Base-by-base conservation (phyloP, 805 yeast species). In the Saturnispora zaruensis region DNA sequence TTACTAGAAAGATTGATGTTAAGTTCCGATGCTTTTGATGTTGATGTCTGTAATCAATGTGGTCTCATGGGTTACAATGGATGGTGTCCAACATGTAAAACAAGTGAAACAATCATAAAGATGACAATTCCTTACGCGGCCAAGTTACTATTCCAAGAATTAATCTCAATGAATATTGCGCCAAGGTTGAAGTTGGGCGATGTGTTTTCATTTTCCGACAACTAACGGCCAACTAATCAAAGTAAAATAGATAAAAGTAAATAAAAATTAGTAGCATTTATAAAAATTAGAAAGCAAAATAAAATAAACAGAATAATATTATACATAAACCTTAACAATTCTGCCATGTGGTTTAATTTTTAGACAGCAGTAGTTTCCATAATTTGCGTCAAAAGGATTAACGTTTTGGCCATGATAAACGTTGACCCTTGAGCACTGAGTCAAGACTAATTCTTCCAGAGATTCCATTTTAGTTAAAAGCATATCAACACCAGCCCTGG, bases 51-150 rank as follows among this genome's bases (percentile, higher is more conserved):
- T 72, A 85, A 84, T 62, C 71, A 78, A 41, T 93, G 99, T 76
- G 99, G 99, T 14, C 77, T 93, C 56, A 87, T 93, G 96, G 98
- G 99, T 24, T 87, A 91, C 68, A 83, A 88, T 65, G 91, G 91
- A 38, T 93, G 98, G 98, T 93, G 99, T 72, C 84, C 95, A n/a
- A 78, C 93, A 14, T 93, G 99, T 75, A 85, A 85, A 71, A 82
- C 87, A 55, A 80, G 91, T 25, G 97, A 91, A 65, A 68, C 81
- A 51, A 82, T 91, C 46, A 82, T 88, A 55, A 86, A 84, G 63
- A 90, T 93, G 96, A 90, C 96, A 7, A 90, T 93, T 63, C 99
- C 99, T 5, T 93, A 93, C 62, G 99, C 99, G n/a, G 99, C 99
- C 45, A 93, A 93, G 69, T 73, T 93, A 60, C 72, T 93, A 60